Conservation (phyloP, 177 flowering plant genomes). For the Vitis hybrid region DNA sequence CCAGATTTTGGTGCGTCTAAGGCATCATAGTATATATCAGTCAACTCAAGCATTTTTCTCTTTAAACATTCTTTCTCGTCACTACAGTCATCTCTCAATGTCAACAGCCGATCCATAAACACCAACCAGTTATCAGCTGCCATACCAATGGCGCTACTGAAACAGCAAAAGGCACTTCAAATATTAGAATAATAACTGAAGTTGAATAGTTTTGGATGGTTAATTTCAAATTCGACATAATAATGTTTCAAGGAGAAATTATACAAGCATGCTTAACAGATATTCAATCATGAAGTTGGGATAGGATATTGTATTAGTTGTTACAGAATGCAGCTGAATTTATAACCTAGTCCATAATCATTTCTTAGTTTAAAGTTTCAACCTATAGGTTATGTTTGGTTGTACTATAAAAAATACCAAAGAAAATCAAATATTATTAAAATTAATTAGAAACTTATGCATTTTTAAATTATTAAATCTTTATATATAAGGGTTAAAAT, state of each 20-base stretch:
- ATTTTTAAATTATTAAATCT: too few species aligned
- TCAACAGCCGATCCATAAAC: slow-evolving; percentile 74
- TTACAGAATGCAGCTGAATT: too few species aligned
- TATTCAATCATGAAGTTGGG: neutral
- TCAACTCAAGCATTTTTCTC: slow-evolving; percentile 45
- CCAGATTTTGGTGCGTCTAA: slow-evolving; percentile 87
- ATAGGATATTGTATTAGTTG: too few species aligned
- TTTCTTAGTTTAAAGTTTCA: too few species aligned
- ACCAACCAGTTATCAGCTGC: slow-evolving; percentile 82
- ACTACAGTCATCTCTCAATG: slow-evolving; percentile 37
- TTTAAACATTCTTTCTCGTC: slow-evolving; percentile 40
- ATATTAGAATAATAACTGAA: neutral
- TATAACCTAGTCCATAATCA: too few species aligned
- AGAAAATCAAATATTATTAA: too few species aligned
- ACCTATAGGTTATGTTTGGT: too few species aligned
- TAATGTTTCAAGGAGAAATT: neutral
- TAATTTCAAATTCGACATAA: too few species aligned
- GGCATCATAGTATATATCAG: slow-evolving; percentile 79
- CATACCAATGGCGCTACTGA: slow-evolving; percentile 43
- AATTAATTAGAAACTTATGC: too few species aligned
- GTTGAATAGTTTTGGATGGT: too few species aligned
- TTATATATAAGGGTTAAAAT: too few species aligned
- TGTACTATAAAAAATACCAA: too few species aligned
- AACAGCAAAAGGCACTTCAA: slow-evolving; percentile 16
- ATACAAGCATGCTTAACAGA: neutral